Base-by-base conservation (phyloP, 139 green algal species). In the Chlorella sorokiniana region DNA sequence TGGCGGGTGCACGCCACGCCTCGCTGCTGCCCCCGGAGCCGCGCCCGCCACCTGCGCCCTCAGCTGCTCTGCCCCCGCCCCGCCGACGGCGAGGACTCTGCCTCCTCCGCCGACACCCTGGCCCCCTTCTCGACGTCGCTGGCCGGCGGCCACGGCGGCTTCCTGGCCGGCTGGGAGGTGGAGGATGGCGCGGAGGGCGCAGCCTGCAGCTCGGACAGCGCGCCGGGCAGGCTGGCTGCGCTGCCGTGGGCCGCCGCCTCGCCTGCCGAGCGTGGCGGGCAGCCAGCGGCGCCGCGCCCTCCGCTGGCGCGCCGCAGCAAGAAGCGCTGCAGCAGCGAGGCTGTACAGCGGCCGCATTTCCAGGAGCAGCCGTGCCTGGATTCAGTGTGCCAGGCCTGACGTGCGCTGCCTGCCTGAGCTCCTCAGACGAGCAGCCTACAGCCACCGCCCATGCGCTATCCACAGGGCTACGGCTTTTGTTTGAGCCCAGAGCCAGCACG, bases 321-420 rank as follows among this genome's bases (percentile, higher is more conserved):
- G 64, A 71, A 71, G 64, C 64, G 64, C 22, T 71, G 64, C 64
- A 48, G 64, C 64, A 71, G 44, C 22, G 64, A 71, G 64, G 37
- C 37, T 71, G 64, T 33, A 22, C 35, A 37, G 64, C 64, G 20
- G 37, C n/a, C n/a, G 52, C 52, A 61, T 37, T 18, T 29, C 16
- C 37, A 71, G 20, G 64, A 71, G 23, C 64, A 37, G 37, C 37
- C 37, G 64, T 37, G 16, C 64, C 23, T 71, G 37, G 64, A 71
- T 35, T 37, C 64, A 5, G 37, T n/a, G 22, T 71, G 64, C 64
- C 37, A 27, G 20, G 64, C 64, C 37, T 71, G 64, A 71, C n/a
- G n/a, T n/a, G n/a, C n/a, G n/a, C n/a, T n/a, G n/a, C n/a, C n/a
- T n/a, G n/a, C n/a, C n/a, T n/a, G n/a, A n/a, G n/a, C n/a, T n/a